Percentiles rank a stretch among this genome's conserved stretches.
phyloP scores from a whole-genome alignment of 1,284 basidiomycete species.

The Coniferiporia weirii region DNA sequence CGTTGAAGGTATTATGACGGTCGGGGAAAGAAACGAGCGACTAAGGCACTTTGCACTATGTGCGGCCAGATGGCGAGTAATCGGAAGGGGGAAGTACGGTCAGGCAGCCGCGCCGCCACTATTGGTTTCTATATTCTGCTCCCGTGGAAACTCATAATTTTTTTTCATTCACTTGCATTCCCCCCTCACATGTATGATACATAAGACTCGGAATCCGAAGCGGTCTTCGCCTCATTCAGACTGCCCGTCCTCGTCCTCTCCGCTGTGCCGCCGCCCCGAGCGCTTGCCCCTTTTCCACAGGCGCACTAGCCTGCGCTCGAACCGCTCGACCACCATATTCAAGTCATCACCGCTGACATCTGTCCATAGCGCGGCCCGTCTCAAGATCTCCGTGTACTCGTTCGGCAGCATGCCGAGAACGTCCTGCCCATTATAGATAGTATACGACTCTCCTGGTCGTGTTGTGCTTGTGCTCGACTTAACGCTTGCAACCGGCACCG shows the following conservation, averaged over 20 bases:
- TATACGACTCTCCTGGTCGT: conserved; percentile 52
- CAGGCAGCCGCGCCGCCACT: not conserved
- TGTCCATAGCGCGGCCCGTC: conserved; percentile 43
- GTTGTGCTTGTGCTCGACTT: conserved; percentile 19
- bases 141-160: not conserved
- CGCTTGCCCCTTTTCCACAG: conserved; percentile 37
- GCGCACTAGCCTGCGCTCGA: conserved; percentile 51
- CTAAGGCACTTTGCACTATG: not conserved
- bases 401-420: conserved; percentile 49
- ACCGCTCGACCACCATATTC: conserved; percentile 47
- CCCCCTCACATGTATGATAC: too few relatives aligned
- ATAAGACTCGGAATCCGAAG: too few relatives aligned
- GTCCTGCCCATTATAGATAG: conserved; percentile 55
- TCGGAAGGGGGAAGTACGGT: not conserved
- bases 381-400: conserved; percentile 44
- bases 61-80: not conserved
- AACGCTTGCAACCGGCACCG: conserved; percentile 18
- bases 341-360: conserved; percentile 49
- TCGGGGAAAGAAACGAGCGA: conserved; percentile 5
- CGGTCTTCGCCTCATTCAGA: too few relatives aligned
- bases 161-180: not conserved
- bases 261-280: conserved; percentile 9
- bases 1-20: not conserved
- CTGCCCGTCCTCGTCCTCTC: conserved; percentile 22
- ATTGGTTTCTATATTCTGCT: not conserved